Percentiles rank a stretch among this genome's conserved stretches.
Conservation (phyloP, 2,329 filamentous ascomycete species). For the Xylariaceae sp. region DNA sequence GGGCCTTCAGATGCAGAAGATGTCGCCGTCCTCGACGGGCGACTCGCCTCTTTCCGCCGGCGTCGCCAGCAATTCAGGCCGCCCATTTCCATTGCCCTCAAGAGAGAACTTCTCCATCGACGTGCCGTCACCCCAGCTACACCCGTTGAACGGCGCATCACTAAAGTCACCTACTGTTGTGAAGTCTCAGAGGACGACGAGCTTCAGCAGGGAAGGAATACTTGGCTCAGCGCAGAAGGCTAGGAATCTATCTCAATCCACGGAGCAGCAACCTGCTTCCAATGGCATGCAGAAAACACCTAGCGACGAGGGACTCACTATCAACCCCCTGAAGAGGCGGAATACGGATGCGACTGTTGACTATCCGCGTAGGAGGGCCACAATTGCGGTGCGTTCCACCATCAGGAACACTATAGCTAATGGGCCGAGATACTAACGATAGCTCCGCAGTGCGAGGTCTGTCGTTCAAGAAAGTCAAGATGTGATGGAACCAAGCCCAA, state of each 20-base stretch:
- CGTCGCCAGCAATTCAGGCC: constrained; percentile 32
- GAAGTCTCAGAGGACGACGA: constrained; percentile 43
- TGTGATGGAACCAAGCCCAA: constrained; percentile 78
- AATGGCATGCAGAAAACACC: constrained; percentile 42
- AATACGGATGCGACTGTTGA: constrained; percentile 59
- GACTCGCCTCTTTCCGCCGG: constrained; percentile 46
- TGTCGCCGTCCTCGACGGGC: constrained; percentile 51
- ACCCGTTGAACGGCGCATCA: constrained; percentile 36
- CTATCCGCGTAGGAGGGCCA: constrained; percentile 61
- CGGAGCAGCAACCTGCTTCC: constrained; percentile 35
- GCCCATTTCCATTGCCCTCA: constrained; percentile 41
- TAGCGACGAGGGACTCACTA: constrained; percentile 44
- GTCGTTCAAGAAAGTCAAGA: constrained; percentile 73
- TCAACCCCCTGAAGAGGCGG: constrained; percentile 53
- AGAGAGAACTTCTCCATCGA: constrained; percentile 47
- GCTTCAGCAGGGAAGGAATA: constrained; percentile 52
- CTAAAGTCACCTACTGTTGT: constrained; percentile 49
- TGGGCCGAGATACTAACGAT: not conserved
- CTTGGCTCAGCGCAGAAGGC: constrained; percentile 49
- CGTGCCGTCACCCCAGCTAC: constrained; percentile 41
- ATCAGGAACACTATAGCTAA: not conserved
- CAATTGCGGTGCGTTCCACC: constrained; percentile 51
- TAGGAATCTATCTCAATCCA: constrained; percentile 52
- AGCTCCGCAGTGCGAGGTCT: constrained; percentile 67
- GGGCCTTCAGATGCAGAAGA: constrained; percentile 20